Evolutionary conservation across 2,329 filamentous ascomycete genomes (phyloP).

Genomic region (Hypoxylon sp.): DNA sequence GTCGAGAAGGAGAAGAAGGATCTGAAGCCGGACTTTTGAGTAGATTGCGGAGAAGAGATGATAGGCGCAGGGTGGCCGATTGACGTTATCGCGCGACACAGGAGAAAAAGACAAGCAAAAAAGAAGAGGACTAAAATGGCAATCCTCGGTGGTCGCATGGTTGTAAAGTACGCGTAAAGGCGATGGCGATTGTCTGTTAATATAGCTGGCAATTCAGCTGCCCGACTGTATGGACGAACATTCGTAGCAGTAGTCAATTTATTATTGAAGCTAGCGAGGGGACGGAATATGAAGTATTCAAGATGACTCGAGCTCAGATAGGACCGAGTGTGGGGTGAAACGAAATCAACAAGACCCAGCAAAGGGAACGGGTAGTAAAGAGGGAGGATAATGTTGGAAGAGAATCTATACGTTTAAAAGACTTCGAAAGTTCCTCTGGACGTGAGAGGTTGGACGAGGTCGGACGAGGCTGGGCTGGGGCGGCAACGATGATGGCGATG

Average conservation of each 20-base stretch:
- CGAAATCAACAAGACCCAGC: conserved; percentile 19
- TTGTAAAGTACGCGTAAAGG: conserved; percentile 48
- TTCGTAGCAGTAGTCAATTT: conserved; percentile 39
- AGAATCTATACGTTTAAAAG: conserved; percentile 25
- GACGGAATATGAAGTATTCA: conserved; percentile 28
- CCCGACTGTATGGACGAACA: conserved; percentile 45
- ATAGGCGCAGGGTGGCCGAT: conserved; percentile 51
- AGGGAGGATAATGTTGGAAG: conserved; percentile 22
- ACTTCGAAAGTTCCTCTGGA: conserved; percentile 29
- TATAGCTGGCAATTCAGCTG: conserved; percentile 52
- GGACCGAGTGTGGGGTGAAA: conserved; percentile 23
- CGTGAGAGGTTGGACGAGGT: conserved; percentile 22
- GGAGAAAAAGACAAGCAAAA: conserved; percentile 68
- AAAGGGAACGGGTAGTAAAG: conserved; percentile 14
- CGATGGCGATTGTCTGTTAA: conserved; percentile 31
- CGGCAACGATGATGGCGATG: conserved; percentile 33
- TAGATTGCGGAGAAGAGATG: conserved; percentile 46
- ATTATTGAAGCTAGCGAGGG: conserved; percentile 19
- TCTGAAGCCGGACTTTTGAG: conserved; percentile 63
- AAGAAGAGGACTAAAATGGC: conserved; percentile 69
- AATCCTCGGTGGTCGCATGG: conserved; percentile 69
- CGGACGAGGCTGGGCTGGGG: conserved; percentile 28
- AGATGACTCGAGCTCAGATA: conserved; percentile 22
- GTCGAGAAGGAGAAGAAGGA: conserved; percentile 79
- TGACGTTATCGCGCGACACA: conserved; percentile 68